Percentiles rank a stretch among this genome's conserved stretches.
These are phyloP conservation scores for Eucalyptus curtisii DNA, from an alignment of 345 rosid species.

Conservation along the genomic window DNA sequence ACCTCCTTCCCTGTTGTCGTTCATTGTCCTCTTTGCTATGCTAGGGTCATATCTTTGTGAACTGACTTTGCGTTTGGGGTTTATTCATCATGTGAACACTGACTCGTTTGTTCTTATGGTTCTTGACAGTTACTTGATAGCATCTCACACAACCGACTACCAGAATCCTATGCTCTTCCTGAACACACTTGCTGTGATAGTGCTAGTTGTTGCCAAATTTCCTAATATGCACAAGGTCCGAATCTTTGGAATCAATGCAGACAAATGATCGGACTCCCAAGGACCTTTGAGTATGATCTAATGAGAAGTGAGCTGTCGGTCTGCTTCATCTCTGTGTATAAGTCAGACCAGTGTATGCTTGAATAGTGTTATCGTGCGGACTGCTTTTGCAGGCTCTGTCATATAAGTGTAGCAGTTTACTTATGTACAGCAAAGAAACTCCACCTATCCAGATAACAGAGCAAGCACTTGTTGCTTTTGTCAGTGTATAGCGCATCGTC, in stretches of 20 bases:
- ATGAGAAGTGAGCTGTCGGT: not conserved
- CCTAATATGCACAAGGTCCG: constrained; percentile 99
- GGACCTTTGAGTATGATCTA: not conserved
- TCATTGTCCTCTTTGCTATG: not conserved
- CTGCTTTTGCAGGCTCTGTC: not conserved
- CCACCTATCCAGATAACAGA: not conserved
- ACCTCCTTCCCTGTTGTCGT: not conserved
- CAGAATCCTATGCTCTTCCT: constrained; percentile 86
- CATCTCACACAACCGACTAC: constrained; percentile 94
- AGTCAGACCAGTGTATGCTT: not conserved
- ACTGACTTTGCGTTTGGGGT: not conserved
- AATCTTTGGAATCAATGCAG: constrained; percentile 93
- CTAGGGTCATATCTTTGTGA: not conserved
- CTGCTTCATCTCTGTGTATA: not conserved
- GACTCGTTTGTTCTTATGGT: not conserved
- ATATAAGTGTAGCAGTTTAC: not conserved
- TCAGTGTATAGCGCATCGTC: not conserved
- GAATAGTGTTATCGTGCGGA: not conserved
- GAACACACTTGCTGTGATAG: constrained; percentile 76
- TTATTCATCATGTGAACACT: not conserved
- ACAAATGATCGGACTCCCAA: constrained; percentile 19
- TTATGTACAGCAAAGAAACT: not conserved
- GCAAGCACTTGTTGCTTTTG: not conserved
- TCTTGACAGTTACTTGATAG: constrained; percentile 72
- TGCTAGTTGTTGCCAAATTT: constrained; percentile 94